These are phyloP conservation scores for Orbilia brochopaga DNA, from an alignment of 2,329 filamentous ascomycete genomes.

Conservation along the genomic window DNA sequence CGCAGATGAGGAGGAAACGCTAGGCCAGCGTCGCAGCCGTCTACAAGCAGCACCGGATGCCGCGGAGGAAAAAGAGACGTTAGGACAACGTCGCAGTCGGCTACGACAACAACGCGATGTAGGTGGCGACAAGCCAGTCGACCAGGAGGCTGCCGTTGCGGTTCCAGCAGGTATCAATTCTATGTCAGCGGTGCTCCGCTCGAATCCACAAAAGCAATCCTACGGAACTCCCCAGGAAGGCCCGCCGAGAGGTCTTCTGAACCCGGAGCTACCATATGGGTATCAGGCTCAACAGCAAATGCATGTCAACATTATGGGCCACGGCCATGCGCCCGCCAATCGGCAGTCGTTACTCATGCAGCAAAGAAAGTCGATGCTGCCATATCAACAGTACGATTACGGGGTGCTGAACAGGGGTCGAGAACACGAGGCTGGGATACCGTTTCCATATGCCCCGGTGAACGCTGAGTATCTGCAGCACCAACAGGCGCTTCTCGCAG, in stretches of 20 bases:
- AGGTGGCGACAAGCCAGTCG: conserved; percentile 2
- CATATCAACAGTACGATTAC: conserved; percentile 23
- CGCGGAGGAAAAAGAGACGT: conserved; percentile 66
- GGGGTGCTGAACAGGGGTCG: conserved; percentile 13
- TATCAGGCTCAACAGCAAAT: conserved; percentile 49
- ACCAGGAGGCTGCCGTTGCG: not conserved
- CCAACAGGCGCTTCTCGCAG: conserved; percentile 41
- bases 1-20: conserved; percentile 66
- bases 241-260: conserved; percentile 21
- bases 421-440: conserved; percentile 42
- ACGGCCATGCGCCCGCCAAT: conserved; percentile 13
- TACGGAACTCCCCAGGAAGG: conserved; percentile 16
- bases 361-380: conserved; percentile 25
- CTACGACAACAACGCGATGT: conserved; percentile 23
- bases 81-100: conserved; percentile 73
- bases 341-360: conserved; percentile 6
- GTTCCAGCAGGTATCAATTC: conserved; percentile 14
- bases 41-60: conserved; percentile 64
- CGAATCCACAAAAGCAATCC: conserved; percentile 25
- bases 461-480: conserved; percentile 49
- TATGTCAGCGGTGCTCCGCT: conserved; percentile 26
- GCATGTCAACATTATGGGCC: conserved; percentile 40
- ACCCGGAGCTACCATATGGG: conserved; percentile 39
- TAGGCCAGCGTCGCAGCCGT: conserved; percentile 76
- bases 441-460: conserved; percentile 46